Base-by-base conservation (phyloP, 2,329 filamentous ascomycete species). In the Sclerotinia borealis region DNA sequence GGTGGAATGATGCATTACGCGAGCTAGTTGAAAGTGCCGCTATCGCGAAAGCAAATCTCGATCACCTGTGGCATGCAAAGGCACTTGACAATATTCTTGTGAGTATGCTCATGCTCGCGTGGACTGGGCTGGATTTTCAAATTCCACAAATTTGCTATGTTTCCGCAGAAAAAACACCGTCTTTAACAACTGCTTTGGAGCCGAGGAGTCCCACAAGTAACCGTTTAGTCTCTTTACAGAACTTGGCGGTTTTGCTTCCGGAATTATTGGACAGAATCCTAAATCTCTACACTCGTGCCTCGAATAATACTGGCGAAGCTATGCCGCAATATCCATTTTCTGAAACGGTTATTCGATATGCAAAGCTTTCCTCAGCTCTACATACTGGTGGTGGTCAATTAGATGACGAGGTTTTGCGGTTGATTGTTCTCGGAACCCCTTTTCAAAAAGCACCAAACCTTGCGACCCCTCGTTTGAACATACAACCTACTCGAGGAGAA, bases 11-110 rank as follows among this genome's bases (percentile, higher is more conserved):
- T 77, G 93, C 93, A 9, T 76, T 98, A 51, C 89, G 86, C 74
- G 91, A 96, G 73, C 83, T 97, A 27, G 81, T 86, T 11, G 93
- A 97, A 65, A 91, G 89, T 61, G 92, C 90, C 2, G 84, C 84
- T 11, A 85, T 88, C 69, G 89, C 92, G 19, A 89, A 91, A 70
- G 87, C 86, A 43, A 84, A 90, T 64, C 93, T 92, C 70, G 95
- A 99, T 76, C 91, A 96, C 76, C 76, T 98, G n/a, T 99, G 95
- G 93, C 92, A 97, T 77, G 95, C 91, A 22, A 98, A 98, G 76
- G 93, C 92, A 1, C 80, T 99, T 25, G 96, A 99, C 74, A 86
- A 93, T 34, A 91, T 96, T 65, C 79, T 95, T 52, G 82, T 96
- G 31, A 92, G 89, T 72, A 82, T 98, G 68, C 73, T 98, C 47